Evolutionary conservation across 116 monocot species (phyloP).

Genomic region (Papilionanthe hybrid): DNA sequence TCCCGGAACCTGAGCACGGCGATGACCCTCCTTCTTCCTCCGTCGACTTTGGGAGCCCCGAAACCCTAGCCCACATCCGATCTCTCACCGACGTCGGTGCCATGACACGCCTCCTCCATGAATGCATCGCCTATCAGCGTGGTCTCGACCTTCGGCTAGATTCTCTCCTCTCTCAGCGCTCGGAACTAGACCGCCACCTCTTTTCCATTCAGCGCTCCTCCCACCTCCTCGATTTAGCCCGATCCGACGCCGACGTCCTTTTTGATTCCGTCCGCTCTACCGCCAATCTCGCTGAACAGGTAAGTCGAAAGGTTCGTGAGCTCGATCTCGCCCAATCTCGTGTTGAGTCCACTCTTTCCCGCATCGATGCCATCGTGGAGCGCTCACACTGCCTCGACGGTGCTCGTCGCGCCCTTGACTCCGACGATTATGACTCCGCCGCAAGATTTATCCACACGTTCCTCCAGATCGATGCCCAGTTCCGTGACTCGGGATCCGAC

Average conservation of each 20-base stretch:
- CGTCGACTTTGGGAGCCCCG: slow-evolving; percentile 44
- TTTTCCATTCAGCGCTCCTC: slow-evolving; percentile 59
- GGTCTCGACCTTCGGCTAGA: slow-evolving; percentile 62
- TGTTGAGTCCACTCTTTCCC: slow-evolving; percentile 49
- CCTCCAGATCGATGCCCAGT: slow-evolving; percentile 66
- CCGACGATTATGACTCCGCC: slow-evolving; percentile 65
- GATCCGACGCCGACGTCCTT: slow-evolving; percentile 50
- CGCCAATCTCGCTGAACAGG: slow-evolving; percentile 56
- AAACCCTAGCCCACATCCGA: slow-evolving; percentile 48
- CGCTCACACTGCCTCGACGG: slow-evolving; percentile 57
- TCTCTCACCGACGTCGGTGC: slow-evolving; percentile 74
- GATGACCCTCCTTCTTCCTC: slow-evolving; percentile 12
- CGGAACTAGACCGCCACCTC: slow-evolving; percentile 84
- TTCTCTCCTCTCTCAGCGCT: slow-evolving; percentile 64
- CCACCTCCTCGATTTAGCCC: slow-evolving; percentile 55
- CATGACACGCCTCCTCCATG: slow-evolving; percentile 89
- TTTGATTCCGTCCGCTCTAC: slow-evolving; percentile 53
- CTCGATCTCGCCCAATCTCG: slow-evolving; percentile 84
- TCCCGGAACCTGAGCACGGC: neutral
- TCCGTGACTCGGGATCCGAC: slow-evolving; percentile 32
- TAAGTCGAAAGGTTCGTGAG: slow-evolving; percentile 66
- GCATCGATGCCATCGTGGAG: slow-evolving; percentile 58
- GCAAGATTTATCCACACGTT: slow-evolving; percentile 53
- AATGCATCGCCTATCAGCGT: slow-evolving; percentile 94
- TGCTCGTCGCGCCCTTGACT: slow-evolving; percentile 41